Evolutionary conservation across 2,329 filamentous ascomycete genomes (phyloP).

Genomic region (Verticillium longisporum): DNA sequence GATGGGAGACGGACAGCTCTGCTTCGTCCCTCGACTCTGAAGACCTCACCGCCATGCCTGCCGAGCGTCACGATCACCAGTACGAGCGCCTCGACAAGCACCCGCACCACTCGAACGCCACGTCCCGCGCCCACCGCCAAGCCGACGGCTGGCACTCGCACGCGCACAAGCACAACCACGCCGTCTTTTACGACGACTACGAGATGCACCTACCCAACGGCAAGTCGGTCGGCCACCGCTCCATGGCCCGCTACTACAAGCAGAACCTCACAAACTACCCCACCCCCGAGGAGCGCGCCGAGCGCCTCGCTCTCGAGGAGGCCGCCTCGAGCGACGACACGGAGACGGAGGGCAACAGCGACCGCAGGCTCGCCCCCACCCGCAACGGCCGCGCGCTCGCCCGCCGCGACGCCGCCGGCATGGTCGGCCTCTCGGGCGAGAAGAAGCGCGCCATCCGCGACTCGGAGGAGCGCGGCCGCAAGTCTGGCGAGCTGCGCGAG

Average conservation of each 20-base stretch:
- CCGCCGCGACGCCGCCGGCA: conserved; percentile 66
- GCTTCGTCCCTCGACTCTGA: conserved; percentile 83
- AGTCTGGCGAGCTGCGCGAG: conserved; percentile 53
- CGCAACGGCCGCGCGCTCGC: conserved; percentile 48
- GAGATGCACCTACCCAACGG: conserved; percentile 91
- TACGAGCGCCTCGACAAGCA: conserved; percentile 67
- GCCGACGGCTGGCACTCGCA: conserved; percentile 77
- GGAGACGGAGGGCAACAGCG: conserved; percentile 23
- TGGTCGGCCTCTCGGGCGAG: conserved; percentile 69
- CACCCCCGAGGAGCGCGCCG: conserved; percentile 66
- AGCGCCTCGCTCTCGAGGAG: conserved; percentile 56
- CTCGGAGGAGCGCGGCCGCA: conserved; percentile 63
- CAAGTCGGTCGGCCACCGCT: conserved; percentile 82
- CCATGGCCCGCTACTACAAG: conserved; percentile 78
- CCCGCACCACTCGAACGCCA: conserved; percentile 66
- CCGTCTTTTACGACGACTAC: conserved; percentile 85
- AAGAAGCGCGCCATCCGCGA: conserved; percentile 64
- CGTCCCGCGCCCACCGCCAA: conserved; percentile 66
- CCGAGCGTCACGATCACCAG: conserved; percentile 63
- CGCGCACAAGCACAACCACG: conserved; percentile 66
- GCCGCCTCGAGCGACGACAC: conserved; percentile 23
- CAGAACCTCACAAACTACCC: conserved; percentile 89
- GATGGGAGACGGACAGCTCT: conserved; percentile 93
- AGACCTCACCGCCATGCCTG: conserved; percentile 72
- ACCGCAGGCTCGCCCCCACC: conserved; percentile 21